A percentile compares a stretch with the other conserved stretches of the same genome.
These are phyloP conservation scores for Plasmodium malariae DNA, from an alignment of 169 alveolate species.

Conservation along the genomic window DNA sequence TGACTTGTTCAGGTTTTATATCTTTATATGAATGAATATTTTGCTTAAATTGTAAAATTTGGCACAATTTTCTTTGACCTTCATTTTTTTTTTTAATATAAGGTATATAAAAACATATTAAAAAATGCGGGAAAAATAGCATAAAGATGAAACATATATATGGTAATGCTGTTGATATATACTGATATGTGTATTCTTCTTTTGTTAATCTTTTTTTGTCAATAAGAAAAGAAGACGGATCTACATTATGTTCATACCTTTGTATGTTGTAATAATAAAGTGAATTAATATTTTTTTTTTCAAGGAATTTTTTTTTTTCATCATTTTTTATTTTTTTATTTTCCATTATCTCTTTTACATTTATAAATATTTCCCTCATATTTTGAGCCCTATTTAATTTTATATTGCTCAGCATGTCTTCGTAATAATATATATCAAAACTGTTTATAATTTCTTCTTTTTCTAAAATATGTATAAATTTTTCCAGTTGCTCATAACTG, in stretches of 20 bases:
- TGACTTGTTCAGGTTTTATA: conserved; percentile 43
- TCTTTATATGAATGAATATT: conserved; percentile 53
- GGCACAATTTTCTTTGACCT: conserved; percentile 34
- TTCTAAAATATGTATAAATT: conserved; percentile 26
- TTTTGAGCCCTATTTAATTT: conserved; percentile 57
- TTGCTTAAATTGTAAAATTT: conserved; percentile 40
- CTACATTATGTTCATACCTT: conserved; percentile 47
- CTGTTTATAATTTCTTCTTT: conserved; percentile 9
- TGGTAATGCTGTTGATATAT: conserved; percentile 55
- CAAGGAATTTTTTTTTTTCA: conserved; percentile 18
- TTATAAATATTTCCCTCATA: conserved; percentile 40
- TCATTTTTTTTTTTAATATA: conserved; percentile 53
- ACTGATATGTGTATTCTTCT: conserved; percentile 58
- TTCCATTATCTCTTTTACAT: conserved; percentile 7
- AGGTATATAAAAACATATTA: conserved; percentile 67
- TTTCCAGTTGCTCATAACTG: background rate
- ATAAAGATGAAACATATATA: conserved; percentile 64
- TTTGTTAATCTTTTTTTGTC: conserved; percentile 59
- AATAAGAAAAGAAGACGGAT: conserved; percentile 64
- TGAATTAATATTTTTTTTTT: conserved; percentile 17
- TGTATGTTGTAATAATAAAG: conserved; percentile 47
- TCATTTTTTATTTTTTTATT: conserved; percentile 9
- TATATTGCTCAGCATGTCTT: conserved; percentile 15
- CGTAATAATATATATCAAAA: conserved; percentile 46
- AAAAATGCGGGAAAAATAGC: conserved; percentile 59